Evolutionary conservation across 176 grass and related monocot species (phyloP).

Genomic region (Thalia dealbata): DNA sequence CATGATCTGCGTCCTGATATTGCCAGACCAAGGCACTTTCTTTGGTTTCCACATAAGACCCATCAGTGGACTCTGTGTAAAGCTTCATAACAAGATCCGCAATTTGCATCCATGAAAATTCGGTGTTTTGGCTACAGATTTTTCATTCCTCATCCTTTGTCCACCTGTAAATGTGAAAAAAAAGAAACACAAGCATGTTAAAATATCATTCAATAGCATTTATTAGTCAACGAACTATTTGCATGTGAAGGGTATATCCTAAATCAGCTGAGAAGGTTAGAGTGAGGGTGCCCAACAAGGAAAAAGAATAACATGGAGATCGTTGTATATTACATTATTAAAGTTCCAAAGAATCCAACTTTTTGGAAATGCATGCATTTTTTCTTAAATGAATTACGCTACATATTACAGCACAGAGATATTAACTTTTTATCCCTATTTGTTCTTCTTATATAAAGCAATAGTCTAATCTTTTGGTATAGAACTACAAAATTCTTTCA

Average conservation of each 20-base stretch:
- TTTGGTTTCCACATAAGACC: slow-evolving; percentile 13
- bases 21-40: slow-evolving; percentile 13
- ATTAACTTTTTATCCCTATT: too few relatives aligned
- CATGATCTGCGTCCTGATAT: slow-evolving; percentile 14
- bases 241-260: not conserved
- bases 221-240: not conserved
- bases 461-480: not conserved
- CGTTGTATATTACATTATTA: too few relatives aligned
- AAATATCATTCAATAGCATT: not conserved
- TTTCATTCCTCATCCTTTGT: slow-evolving; percentile 1
- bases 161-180: not conserved
- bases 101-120: slow-evolving; percentile 14
- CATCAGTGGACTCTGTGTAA: slow-evolving; percentile 10
- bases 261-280: too few relatives aligned
- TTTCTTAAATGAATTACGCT: too few relatives aligned
- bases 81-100: slow-evolving; percentile 13
- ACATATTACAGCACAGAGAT: too few relatives aligned
- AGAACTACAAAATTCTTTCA: not conserved
- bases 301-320: too few relatives aligned
- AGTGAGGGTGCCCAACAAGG: too few relatives aligned
- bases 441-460: too few relatives aligned
- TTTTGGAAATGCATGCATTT: too few relatives aligned
- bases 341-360: too few relatives aligned
- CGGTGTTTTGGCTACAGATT: not conserved
- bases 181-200: not conserved